These are phyloP conservation scores for Aspergillus tamarii DNA, from an alignment of 2,329 filamentous ascomycete genomes.

Conservation along the genomic window DNA sequence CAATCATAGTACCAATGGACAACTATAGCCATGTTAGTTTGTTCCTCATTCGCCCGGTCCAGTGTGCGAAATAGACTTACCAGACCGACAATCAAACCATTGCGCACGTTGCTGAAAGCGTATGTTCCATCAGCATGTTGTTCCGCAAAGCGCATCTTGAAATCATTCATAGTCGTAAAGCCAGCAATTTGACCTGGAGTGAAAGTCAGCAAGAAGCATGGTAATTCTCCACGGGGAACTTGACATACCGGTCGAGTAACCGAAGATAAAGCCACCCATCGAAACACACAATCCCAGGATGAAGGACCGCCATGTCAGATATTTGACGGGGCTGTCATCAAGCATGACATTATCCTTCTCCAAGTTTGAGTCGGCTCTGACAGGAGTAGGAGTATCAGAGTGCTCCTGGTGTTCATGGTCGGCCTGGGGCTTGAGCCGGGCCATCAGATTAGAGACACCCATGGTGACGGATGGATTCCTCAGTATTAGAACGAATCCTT, in stretches of 20 bases:
- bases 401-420: constrained; percentile 37
- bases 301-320: constrained; percentile 47
- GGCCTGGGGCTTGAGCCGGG: constrained; percentile 33
- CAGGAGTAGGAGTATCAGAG: constrained; percentile 37
- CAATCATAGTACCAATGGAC: constrained; percentile 49
- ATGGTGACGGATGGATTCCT: constrained; percentile 23
- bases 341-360: constrained; percentile 39
- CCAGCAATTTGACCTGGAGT: constrained; percentile 46
- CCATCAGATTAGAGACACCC: constrained; percentile 34
- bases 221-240: neutral
- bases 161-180: constrained; percentile 52
- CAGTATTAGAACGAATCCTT: constrained; percentile 7
- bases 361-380: constrained; percentile 33
- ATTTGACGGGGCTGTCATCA: constrained; percentile 48
- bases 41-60: neutral
- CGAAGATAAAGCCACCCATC: constrained; percentile 54
- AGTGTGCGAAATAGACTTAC: constrained; percentile 30
- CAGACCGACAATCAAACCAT: constrained; percentile 50
- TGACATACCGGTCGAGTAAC: constrained; percentile 46
- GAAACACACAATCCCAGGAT: constrained; percentile 50
- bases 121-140: constrained; percentile 36
- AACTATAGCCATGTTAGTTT: constrained; percentile 35
- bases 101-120: constrained; percentile 48
- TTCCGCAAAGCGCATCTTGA: constrained; percentile 46
- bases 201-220: neutral